Base-by-base conservation (phyloP, 768 basidiomycete species). In the Paxillus involutus region DNA sequence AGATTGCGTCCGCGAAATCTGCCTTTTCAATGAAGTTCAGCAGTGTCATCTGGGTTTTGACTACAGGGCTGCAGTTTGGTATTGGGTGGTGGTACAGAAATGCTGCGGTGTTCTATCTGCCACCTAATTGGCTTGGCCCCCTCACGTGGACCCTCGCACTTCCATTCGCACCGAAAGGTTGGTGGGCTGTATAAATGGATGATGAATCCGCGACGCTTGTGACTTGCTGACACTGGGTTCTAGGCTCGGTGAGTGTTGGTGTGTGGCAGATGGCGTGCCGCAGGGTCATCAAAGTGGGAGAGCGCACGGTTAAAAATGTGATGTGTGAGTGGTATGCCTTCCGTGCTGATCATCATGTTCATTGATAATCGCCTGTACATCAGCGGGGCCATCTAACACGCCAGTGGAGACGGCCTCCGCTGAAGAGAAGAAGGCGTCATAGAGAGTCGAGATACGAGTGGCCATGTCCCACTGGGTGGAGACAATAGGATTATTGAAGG, bases 251-350 rank as follows among this genome's bases (percentile, higher is more conserved):
- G 55, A 93, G 92, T 61, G 92, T 94, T 40, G 91, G 89, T 1
- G 82, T 93, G 39, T 99, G 96, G 96, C 90, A 94, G 65, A 91
- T 97, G 85, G 90, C 93, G 8, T 95, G 94, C 71, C 86, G 83
- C 59, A 80, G 93, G 47, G 88, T 93, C n/a, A 79, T 98, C 53
- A 79, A 81, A 55, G 77, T 86, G n/a, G 79, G 85, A 43, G 91
- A 93, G 69, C 79, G 82, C 21, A 76, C 88, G 6, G 84, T 87
- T 52, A 87, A 82, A 66, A 88, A 88, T 52, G 64, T 89, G 43
- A 62, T 73, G 9, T 71, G 81, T 81, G 59, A 71, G 75, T 59
- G 17, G 19, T 19, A 13, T 36, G 33, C 4, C 44, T 17, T 41
- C 6, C 3, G 37, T 47, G 10, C 44, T 36, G 16, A 24, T 39